Evolutionary conservation across 805 yeast species (phyloP), one percentile per base, ranked within the genome.

Genomic region (Blastobotrys mokoenaii): DNA sequence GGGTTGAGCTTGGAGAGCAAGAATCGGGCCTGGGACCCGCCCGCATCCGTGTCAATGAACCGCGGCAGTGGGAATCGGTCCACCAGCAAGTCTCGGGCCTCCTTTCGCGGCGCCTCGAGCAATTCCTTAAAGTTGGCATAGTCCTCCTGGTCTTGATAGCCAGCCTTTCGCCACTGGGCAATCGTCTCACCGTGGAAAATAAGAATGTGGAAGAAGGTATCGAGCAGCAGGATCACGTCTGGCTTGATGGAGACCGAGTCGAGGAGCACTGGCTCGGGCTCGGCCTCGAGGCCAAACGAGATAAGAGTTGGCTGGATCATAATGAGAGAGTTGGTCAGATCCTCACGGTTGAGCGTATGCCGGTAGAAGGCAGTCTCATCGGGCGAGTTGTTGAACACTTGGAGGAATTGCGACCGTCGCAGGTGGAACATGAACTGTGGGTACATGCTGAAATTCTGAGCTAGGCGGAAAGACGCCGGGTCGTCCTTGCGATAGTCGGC

Each of bases 281-380:
- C 95, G 43, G 80, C 80, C 59, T 82, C 87, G 64, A 88, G 79
- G 46, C 82, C 75, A 65, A 82, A 90, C 34, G 95, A 78, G 2
- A 90, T 83, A 64, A 93, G 76, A 0, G 97, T 87, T 46, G 99
- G 99, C 69, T 93, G 98, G 53, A 93, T 90, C 97, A 93, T 93
- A 51, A 89, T 85, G 62, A 93, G 71, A 14, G 97, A 84, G 68
- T 90, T 93, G 52, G 84, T 82, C 37, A 90, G 84, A 62, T 93
- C 97, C 61, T 93, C 97, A 53, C 90, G 80, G 61, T 84, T 76
- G 61, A 93, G 77, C 14, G 87, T 82, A 65, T 93, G 98, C 64
- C 97, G 80, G 68, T 90, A 87, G 67, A 89, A 93, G 33, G 96
- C 96, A 38, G 97, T 88, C 70, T 93, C 99, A 70, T 93, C 99